Conservation (phyloP, 805 yeast genomes). For the Cyberlindnera mississippiensis region DNA sequence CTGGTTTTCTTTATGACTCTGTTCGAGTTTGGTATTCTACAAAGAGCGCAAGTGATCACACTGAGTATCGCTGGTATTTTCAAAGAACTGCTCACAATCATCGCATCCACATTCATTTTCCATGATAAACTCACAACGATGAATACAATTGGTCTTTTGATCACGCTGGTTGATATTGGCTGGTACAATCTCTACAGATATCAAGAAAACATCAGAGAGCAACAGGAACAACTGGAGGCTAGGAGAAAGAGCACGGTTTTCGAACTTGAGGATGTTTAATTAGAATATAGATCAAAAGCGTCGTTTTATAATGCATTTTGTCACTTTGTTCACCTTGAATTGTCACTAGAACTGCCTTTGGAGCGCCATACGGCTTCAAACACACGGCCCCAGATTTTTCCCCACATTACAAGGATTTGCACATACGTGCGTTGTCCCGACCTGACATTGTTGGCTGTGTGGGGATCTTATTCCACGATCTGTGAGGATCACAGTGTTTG, state of each 20-base stretch:
- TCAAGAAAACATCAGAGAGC: constrained; percentile 18
- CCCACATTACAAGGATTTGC: too few species aligned
- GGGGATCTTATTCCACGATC: too few species aligned
- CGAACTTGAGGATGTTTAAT: background rate
- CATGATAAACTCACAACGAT: constrained; percentile 65
- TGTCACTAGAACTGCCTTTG: too few species aligned
- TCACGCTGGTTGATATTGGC: constrained; percentile 74
- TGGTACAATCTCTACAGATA: constrained; percentile 77
- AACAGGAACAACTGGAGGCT: constrained; percentile 9
- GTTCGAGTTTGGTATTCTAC: constrained; percentile 78
- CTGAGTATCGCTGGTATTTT: constrained; percentile 88
- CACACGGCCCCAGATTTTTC: too few species aligned
- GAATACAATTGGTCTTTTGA: constrained; percentile 67
- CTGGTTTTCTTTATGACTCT: constrained; percentile 88
- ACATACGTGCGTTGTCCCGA: too few species aligned
- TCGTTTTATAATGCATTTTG: background rate
- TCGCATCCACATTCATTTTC: constrained; percentile 61
- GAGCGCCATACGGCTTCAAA: background rate
- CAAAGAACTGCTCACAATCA: constrained; percentile 83
- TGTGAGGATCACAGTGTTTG: too few species aligned
- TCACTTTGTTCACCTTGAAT: background rate
- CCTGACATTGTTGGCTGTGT: too few species aligned
- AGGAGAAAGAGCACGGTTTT: constrained; percentile 9
- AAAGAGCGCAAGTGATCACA: constrained; percentile 80
- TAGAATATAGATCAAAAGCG: background rate